Evolutionary conservation across 371 early-diverging fungal genomes (phyloP).

Genomic region (Circinella umbellata): DNA sequence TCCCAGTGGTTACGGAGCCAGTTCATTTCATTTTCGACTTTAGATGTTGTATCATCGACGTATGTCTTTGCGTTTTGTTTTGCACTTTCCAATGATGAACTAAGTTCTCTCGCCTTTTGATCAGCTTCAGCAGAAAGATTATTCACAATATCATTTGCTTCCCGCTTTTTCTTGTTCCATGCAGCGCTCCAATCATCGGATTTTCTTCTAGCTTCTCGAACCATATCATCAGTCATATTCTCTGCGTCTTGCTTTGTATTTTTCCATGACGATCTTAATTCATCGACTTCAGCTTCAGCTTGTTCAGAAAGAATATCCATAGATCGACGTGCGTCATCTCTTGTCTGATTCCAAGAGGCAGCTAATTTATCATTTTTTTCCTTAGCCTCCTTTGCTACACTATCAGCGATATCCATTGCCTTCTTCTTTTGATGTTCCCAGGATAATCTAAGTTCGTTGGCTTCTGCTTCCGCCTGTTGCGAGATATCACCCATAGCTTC

Average conservation of each 20-base stretch:
- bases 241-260: conserved; percentile 10
- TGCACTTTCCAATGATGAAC: conserved; percentile 5
- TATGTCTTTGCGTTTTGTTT: conserved; percentile 3
- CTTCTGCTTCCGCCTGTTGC: conserved; percentile 6
- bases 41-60: background rate
- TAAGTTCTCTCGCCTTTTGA: too few species aligned
- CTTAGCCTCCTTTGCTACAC: conserved; percentile 12
- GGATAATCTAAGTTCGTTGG: conserved; percentile 7
- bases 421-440: conserved; percentile 6
- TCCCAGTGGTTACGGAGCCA: conserved; percentile 1
- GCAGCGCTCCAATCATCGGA: background rate
- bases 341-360: background rate
- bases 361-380: conserved; percentile 2
- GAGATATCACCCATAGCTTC: background rate
- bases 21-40: background rate
- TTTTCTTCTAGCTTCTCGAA: too few species aligned
- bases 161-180: conserved; percentile 3
- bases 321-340: background rate
- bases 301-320: background rate
- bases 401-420: conserved; percentile 9
- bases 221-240: background rate
- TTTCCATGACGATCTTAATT: background rate
- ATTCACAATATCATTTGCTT: background rate
- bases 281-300: background rate
- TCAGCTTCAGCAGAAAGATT: too few species aligned